These are phyloP conservation scores for Kodamaea sp. DNA, from an alignment of 1,139 yeast species.

Conservation along the genomic window DNA sequence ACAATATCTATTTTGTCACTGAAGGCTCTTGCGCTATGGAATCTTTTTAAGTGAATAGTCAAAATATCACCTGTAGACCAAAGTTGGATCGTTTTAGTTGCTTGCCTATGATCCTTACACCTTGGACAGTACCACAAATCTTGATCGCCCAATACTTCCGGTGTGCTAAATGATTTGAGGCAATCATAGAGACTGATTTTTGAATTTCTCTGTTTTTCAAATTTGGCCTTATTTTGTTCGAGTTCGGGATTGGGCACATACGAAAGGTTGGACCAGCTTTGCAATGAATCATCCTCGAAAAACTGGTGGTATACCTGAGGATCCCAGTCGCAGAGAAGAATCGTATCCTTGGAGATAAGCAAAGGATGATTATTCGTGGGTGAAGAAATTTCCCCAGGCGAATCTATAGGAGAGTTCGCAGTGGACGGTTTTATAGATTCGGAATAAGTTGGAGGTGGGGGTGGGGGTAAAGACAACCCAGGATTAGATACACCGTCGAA, in stretches of 20 bases:
- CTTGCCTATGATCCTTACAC: slow-evolving; percentile 87
- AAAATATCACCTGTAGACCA: slow-evolving; percentile 93
- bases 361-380: slow-evolving; percentile 21
- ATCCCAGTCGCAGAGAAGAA: slow-evolving; percentile 77
- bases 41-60: slow-evolving; percentile 86
- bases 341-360: slow-evolving; percentile 38
- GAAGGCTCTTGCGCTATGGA: slow-evolving; percentile 80
- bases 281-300: slow-evolving; percentile 47
- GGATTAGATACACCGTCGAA: slow-evolving; percentile 23
- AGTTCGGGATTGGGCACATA: slow-evolving; percentile 54
- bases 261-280: slow-evolving; percentile 57
- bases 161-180: slow-evolving; percentile 68
- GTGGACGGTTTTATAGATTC: slow-evolving; percentile 25
- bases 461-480: slow-evolving; percentile 17
- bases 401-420: slow-evolving; percentile 25
- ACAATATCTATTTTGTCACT: slow-evolving; percentile 87
- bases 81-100: slow-evolving; percentile 85
- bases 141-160: slow-evolving; percentile 84
- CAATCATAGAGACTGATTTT: slow-evolving; percentile 73
- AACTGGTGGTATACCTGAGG: slow-evolving; percentile 46
- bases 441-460: slow-evolving; percentile 18
- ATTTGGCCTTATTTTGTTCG: slow-evolving; percentile 43
- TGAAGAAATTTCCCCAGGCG: slow-evolving; percentile 5
- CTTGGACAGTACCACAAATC: slow-evolving; percentile 94
- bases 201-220: slow-evolving; percentile 44